Conservation (phyloP, 2,329 filamentous ascomycete species). For the Alternaria atra region DNA sequence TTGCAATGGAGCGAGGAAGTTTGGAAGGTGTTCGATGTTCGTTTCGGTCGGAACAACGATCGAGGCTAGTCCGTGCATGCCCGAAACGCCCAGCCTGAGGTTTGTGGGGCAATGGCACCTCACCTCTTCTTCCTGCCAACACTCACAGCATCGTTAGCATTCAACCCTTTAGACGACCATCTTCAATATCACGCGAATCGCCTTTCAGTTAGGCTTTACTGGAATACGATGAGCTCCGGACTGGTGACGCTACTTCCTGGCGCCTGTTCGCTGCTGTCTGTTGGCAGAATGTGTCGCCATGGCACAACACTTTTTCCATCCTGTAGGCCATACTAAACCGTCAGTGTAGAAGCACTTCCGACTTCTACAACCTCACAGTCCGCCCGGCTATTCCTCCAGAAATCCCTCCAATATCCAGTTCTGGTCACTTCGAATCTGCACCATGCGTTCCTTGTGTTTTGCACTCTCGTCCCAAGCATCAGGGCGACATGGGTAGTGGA, state of each 20-base stretch:
- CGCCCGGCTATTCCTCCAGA: conserved; percentile 1
- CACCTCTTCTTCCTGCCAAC: conserved; percentile 14
- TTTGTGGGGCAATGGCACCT: conserved; percentile 24
- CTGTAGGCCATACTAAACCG: neutral
- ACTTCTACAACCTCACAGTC: too few species aligned
- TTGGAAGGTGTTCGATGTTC: conserved; percentile 31
- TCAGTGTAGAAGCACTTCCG: neutral
- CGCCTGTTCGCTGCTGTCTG: neutral
- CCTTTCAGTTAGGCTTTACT: neutral
- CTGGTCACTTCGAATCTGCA: conserved; percentile 20
- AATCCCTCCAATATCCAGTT: conserved; percentile 34
- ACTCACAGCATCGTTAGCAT: neutral
- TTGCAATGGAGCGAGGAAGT: conserved; percentile 14
- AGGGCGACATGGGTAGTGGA: conserved; percentile 11
- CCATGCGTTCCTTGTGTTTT: conserved; percentile 35
- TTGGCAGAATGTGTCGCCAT: neutral
- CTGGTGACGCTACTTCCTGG: neutral
- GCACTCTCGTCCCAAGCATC: conserved; percentile 37
- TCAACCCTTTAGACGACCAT: neutral
- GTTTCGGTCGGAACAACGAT: conserved; percentile 25
- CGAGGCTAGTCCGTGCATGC: conserved; percentile 21
- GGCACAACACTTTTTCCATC: neutral
- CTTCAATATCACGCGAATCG: neutral
- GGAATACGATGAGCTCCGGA: neutral
- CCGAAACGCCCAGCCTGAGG: conserved; percentile 23